These are phyloP conservation scores for Chaetoceros muelleri DNA, from an alignment of 108 stramenopile species.

Conservation along the genomic window DNA sequence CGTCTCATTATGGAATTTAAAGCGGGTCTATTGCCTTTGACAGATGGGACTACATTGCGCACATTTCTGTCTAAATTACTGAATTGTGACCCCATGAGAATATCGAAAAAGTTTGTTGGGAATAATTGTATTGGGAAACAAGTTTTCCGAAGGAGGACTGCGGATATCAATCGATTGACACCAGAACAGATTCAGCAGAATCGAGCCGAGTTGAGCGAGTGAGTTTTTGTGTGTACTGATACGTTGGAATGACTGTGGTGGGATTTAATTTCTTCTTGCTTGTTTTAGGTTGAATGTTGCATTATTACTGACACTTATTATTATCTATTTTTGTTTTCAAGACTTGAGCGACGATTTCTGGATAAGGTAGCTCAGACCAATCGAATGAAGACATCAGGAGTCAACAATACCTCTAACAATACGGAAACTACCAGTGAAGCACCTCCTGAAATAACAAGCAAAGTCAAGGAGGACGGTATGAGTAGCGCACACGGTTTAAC, in stretches of 20 bases:
- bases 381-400: constrained; percentile 66
- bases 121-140: constrained; percentile 94
- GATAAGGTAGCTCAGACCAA: constrained; percentile 91
- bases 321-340: constrained; percentile 6
- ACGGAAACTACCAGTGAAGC: background rate
- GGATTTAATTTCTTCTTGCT: background rate
- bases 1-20: constrained; percentile 93
- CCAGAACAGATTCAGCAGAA: constrained; percentile 77
- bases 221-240: constrained; percentile 1
- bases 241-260: background rate
- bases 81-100: constrained; percentile 98
- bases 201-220: constrained; percentile 69
- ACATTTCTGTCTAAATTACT: constrained; percentile 90
- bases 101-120: constrained; percentile 98
- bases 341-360: constrained; percentile 83
- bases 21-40: constrained; percentile 79
- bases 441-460: background rate
- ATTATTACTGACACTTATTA: background rate
- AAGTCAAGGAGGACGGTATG: background rate
- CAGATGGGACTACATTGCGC: constrained; percentile 94
- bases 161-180: constrained; percentile 80
- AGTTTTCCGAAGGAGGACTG: constrained; percentile 82
- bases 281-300: background rate
- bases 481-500: constrained; percentile 4
- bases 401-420: constrained; percentile 2